Percentiles rank a stretch among this genome's conserved stretches.
These are phyloP conservation scores for Suillus weaverae DNA, from an alignment of 768 basidiomycete species.

Conservation along the genomic window DNA sequence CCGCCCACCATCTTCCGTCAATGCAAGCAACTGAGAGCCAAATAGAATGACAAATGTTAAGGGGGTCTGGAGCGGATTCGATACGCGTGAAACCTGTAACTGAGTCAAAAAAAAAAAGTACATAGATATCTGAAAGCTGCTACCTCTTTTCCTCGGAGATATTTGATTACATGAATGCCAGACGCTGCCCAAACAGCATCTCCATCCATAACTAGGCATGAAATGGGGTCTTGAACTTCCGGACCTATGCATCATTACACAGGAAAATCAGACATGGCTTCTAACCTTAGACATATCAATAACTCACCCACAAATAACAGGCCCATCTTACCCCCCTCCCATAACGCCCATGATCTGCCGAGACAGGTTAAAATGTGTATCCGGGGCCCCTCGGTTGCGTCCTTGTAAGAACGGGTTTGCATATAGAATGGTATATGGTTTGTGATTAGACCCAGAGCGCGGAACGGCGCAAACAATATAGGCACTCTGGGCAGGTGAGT, in stretches of 20 bases:
- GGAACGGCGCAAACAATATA: slow-evolving; percentile 85
- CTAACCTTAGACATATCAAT: slow-evolving; percentile 5
- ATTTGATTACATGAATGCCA: slow-evolving; percentile 70
- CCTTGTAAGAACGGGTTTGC: slow-evolving; percentile 83
- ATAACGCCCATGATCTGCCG: slow-evolving; percentile 89
- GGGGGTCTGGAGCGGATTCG: slow-evolving; percentile 61
- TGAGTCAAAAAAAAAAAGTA: slow-evolving; percentile 10
- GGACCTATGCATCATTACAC: slow-evolving; percentile 55
- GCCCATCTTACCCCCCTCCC: slow-evolving; percentile 94
- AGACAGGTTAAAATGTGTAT: slow-evolving; percentile 85
- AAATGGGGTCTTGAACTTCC: slow-evolving; percentile 72
- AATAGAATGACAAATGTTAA: slow-evolving; percentile 75
- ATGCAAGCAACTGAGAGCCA: slow-evolving; percentile 74
- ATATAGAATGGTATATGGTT: slow-evolving; percentile 88
- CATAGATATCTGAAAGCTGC: slow-evolving; percentile 5
- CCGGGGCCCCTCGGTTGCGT: slow-evolving; percentile 78
- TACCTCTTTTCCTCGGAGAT: slow-evolving; percentile 87
- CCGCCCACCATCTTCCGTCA: slow-evolving; percentile 75
- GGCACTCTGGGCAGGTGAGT: slow-evolving; percentile 20
- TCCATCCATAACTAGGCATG: slow-evolving; percentile 77
- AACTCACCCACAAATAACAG: slow-evolving; percentile 90
- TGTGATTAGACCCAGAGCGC: slow-evolving; percentile 92
- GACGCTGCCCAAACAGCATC: slow-evolving; percentile 84
- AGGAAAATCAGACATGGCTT: slow-evolving; percentile 5
- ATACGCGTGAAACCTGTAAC: slow-evolving; percentile 48